Evolutionary conservation across 2,329 filamentous ascomycete species (phyloP).

Genomic region (Cordyceps militaris): DNA sequence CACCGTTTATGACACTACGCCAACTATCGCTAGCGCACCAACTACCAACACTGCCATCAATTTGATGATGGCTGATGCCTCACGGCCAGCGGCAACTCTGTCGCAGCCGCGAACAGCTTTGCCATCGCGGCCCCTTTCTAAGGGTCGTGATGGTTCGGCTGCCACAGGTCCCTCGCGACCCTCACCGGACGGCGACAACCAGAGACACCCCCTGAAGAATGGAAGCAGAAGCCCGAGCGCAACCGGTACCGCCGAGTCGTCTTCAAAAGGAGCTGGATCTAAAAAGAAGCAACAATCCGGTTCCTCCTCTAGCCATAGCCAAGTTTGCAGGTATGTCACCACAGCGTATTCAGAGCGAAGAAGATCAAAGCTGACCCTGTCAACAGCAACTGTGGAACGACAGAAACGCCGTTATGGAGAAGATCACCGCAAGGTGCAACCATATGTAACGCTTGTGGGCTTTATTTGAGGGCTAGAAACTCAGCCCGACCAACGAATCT

Average conservation of each 20-base stretch:
- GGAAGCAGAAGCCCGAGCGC: conserved; percentile 23
- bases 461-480: conserved; percentile 92
- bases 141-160: conserved; percentile 19
- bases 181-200: conserved; percentile 20
- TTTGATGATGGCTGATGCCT: conserved; percentile 25
- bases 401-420: conserved; percentile 88
- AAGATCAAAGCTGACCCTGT: not conserved
- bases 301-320: conserved; percentile 7
- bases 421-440: conserved; percentile 87
- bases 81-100: conserved; percentile 19
- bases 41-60: not conserved
- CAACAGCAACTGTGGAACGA: conserved; percentile 85
- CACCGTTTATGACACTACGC: conserved; percentile 6
- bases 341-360: not conserved
- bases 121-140: conserved; percentile 32
- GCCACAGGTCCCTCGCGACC: conserved; percentile 17
- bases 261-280: not conserved
- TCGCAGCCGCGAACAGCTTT: conserved; percentile 30
- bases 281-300: conserved; percentile 12
- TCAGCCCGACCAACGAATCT: conserved; percentile 83
- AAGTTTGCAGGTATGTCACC: conserved; percentile 11
- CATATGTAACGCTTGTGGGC: conserved; percentile 94
- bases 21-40: conserved; percentile 2
- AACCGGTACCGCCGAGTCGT: conserved; percentile 19
- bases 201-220: conserved; percentile 16